Conservation (phyloP, 202 grass and related monocot species). For the Digitaria exilis region DNA sequence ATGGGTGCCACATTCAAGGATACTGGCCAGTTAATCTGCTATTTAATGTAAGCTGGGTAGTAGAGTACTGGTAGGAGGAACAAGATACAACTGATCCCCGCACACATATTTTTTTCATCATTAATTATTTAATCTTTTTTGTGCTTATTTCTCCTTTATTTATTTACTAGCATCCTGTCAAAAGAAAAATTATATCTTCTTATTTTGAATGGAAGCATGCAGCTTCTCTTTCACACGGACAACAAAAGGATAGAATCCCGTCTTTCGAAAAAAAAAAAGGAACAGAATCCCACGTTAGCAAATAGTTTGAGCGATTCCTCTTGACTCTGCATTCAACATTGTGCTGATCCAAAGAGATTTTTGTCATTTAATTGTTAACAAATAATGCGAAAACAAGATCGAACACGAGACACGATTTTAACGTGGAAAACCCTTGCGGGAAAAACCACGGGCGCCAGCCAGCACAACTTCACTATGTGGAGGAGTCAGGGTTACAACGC, state of each 20-base stretch:
- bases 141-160: background rate
- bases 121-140: background rate
- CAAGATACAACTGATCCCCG: too few relatives aligned
- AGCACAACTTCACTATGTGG: too few relatives aligned
- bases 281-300: too few relatives aligned
- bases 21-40: slow-evolving; percentile 14
- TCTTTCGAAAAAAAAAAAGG: too few relatives aligned
- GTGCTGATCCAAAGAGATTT: background rate
- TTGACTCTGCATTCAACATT: background rate
- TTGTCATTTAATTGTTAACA: too few relatives aligned
- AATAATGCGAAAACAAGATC: too few relatives aligned
- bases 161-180: background rate
- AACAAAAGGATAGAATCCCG: too few relatives aligned
- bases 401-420: too few relatives aligned
- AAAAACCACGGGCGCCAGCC: too few relatives aligned
- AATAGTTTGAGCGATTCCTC: background rate
- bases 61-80: slow-evolving; percentile 9
- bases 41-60: slow-evolving; percentile 27
- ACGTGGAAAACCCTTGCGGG: too few relatives aligned
- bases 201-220: background rate
- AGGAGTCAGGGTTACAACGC: too few relatives aligned
- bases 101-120: background rate
- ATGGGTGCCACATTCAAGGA: slow-evolving; percentile 23
- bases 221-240: background rate
- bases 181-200: background rate